These are phyloP conservation scores for Pelargonium fulgidum DNA, from an alignment of 441 rosid genomes.

Conservation along the genomic window DNA sequence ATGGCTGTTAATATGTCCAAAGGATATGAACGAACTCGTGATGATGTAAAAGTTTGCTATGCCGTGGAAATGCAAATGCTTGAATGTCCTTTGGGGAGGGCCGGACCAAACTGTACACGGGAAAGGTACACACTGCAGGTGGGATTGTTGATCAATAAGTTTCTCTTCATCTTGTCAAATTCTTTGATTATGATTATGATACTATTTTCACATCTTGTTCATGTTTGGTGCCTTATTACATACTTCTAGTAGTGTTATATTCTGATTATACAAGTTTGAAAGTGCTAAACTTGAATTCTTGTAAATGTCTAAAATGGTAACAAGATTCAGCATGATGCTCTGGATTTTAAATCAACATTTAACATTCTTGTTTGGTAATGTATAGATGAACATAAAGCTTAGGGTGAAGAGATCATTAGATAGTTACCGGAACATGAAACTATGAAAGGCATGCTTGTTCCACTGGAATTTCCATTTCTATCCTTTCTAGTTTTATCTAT, in stretches of 20 bases:
- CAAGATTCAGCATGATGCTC: too few species aligned
- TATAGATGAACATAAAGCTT: too few species aligned
- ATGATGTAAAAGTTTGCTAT: slow-evolving; percentile 52
- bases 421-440: too few species aligned
- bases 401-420: too few species aligned
- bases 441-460: too few species aligned
- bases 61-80: slow-evolving; percentile 50
- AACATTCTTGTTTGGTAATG: too few species aligned
- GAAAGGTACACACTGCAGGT: slow-evolving; percentile 74
- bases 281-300: background rate
- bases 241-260: background rate
- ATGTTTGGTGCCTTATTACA: background rate
- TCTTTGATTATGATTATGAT: background rate
- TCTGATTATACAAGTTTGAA: background rate
- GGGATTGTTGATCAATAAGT: slow-evolving; percentile 8
- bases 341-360: too few species aligned
- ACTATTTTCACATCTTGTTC: background rate
- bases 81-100: slow-evolving; percentile 66
- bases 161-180: background rate
- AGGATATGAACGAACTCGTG: slow-evolving; percentile 32
- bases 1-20: slow-evolving; percentile 39
- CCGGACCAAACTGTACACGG: slow-evolving; percentile 63
- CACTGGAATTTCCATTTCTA: too few species aligned
- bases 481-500: background rate
- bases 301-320: too few species aligned